Evolutionary conservation across 2,329 filamentous ascomycete species (phyloP), one percentile per base, ranked within the genome.

Genomic region (Ramularia endophylla): DNA sequence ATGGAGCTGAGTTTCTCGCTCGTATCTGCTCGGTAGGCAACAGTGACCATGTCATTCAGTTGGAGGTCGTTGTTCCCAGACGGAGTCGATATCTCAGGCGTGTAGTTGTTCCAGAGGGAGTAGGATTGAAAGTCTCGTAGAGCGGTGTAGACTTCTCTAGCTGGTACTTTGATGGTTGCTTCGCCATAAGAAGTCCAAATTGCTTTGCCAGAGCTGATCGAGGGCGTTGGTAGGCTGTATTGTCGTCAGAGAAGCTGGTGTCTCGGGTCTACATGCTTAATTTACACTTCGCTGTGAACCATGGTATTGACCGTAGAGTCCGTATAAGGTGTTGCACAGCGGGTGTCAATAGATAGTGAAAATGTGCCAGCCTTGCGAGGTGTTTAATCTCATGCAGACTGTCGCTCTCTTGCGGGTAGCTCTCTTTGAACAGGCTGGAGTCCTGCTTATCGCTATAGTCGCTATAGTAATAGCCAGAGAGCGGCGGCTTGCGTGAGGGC

Each of bases 31-130:
- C 44, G 40, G 20, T 43, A 43, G 17, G 36, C 13, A 9, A 46
- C 25, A 3, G 30, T 46, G 19, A 46, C 25, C 40, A 36, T 40
- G 16, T 43, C 44, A 32, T 28, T 36, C 5, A 46, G 36, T 7
- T 12, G 11, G 7, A 46, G 31, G 11, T 15, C n/a, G 16, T 42
- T 42, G 18, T 8, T 13, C 8, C 27, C 33, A 8, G 39, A 40
- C 3, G 30, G 40, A 4, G 40, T 43, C 7, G 11, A 38, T 11
- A 42, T 32, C 12, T 29, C 32, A 5, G 44, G 36, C 2, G 36
- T 46, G 30, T 43, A 46, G 15, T 28, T 15, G 36, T 46, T 46
- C 44, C 40, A 46, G 36, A 37, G 32, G 22, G 30, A n/a, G 16
- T 43, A 46, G 3, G 44, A 46, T 11, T 27, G 19, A 16, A 43